Percentiles rank a stretch among this genome's conserved stretches.
These are phyloP conservation scores for Boletus vinaceobasis DNA, from an alignment of 768 basidiomycete genomes.

Conservation along the genomic window DNA sequence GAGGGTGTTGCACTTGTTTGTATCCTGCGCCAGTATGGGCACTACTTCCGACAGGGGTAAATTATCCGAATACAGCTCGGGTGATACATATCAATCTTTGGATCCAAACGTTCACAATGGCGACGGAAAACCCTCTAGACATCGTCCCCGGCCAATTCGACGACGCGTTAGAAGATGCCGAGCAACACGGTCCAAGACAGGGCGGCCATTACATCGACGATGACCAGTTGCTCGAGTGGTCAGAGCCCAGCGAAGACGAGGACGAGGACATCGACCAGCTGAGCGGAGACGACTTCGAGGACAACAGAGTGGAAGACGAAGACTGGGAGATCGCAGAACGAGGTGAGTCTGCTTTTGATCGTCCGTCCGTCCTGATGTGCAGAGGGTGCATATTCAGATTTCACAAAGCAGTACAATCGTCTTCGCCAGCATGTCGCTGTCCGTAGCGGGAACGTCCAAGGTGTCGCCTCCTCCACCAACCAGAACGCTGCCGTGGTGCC, in stretches of 20 bases:
- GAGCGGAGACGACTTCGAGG: constrained; percentile 51
- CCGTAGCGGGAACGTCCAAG: constrained; percentile 66
- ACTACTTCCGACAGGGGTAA: constrained; percentile 8
- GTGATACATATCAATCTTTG: background rate
- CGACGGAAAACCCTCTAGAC: constrained; percentile 15
- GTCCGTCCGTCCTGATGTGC: background rate
- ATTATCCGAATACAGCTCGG: constrained; percentile 7
- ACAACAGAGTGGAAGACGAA: constrained; percentile 74
- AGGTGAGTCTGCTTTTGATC: constrained; percentile 43
- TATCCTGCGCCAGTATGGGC: background rate
- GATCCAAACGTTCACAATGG: constrained; percentile 15
- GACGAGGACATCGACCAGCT: constrained; percentile 24
- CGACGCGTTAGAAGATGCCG: constrained; percentile 45
- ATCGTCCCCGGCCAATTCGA: constrained; percentile 59
- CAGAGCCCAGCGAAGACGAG: constrained; percentile 27
- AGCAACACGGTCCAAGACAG: constrained; percentile 18
- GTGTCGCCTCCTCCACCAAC: constrained; percentile 51
- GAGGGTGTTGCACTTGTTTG: constrained; percentile 23
- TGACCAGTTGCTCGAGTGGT: constrained; percentile 29
- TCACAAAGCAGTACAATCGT: constrained; percentile 98
- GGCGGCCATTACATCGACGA: constrained; percentile 46
- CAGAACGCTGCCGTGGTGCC: constrained; percentile 50
- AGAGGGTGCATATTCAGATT: constrained; percentile 55
- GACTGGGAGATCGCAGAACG: constrained; percentile 86
- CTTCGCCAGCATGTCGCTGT: constrained; percentile 88